Evolutionary conservation across 805 yeast species (phyloP), one percentile per base, ranked within the genome.

Genomic region (Yamadazyma philogaea): DNA sequence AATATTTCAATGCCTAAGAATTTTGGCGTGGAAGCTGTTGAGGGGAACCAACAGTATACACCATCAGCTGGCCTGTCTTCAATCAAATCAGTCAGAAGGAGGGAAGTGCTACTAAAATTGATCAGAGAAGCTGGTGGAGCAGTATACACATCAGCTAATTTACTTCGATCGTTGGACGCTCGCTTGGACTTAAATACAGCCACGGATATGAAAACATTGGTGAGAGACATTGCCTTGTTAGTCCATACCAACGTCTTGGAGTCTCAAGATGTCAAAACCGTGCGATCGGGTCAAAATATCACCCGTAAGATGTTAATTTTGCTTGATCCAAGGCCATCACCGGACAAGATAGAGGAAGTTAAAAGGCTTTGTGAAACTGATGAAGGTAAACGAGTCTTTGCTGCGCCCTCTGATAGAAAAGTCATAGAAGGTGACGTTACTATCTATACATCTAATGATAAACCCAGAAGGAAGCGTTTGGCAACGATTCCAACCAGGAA

Each of bases 71-170:
- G 21, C 7, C 18, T 22, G 12, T 27, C 39, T 27, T 49, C 53
- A 14, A 19, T 63, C 20, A 68, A 64, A 39, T 60, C 67, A 0
- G 47, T 45, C 10, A 59, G 50, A 42, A 53, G 74, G 40, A 48
- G 72, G 35, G 43, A 50, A 3, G 61, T 51, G 10, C 46, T 69
- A 18, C 14, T 68, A 5, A 55, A 55, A 7, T 51, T 67, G 0
- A 58, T 70, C 2, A 59, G 55, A 28, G 61, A 57, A 18, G 48
- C 53, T n/a, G 74, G 73, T 3, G 75, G 75, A 6, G 72, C 64
- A 1, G 53, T 60, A 0, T 61, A 51, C 43, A 64, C 70, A 7
- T 59, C 64, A 7, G 63, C 65, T 5, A 50, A 50, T 8, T 52
- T 70, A n/a, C 51, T 67, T 31, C 53, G 72, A 12, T 39, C 44